Percentiles rank a stretch among this genome's conserved stretches.
These are phyloP conservation scores for Galeopsis tetrahit DNA, from an alignment of 257 asterid species.

Conservation along the genomic window DNA sequence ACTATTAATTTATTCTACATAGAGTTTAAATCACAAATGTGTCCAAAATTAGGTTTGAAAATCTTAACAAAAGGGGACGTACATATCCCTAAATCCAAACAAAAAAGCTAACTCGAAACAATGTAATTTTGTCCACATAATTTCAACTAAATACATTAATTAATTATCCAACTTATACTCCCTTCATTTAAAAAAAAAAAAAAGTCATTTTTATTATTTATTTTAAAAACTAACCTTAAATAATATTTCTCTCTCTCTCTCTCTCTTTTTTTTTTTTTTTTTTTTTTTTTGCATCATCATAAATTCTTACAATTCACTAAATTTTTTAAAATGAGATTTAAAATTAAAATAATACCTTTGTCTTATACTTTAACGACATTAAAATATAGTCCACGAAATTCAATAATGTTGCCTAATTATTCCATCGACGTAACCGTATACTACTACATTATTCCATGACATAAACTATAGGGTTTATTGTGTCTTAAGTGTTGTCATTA, in stretches of 20 bases:
- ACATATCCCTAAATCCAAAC: slow-evolving; percentile 40
- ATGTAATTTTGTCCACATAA: slow-evolving; percentile 37
- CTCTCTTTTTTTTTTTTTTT: too few species aligned
- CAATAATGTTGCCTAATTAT: slow-evolving; percentile 47
- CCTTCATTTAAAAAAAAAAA: too few species aligned
- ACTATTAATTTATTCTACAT: slow-evolving; percentile 30
- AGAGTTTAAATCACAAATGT: slow-evolving; percentile 3
- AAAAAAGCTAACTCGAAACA: slow-evolving; percentile 37
- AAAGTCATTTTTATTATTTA: too few species aligned
- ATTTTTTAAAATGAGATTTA: too few species aligned
- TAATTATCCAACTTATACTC: neutral
- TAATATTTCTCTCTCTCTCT: too few species aligned
- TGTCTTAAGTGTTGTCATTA: slow-evolving; percentile 43
- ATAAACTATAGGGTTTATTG: slow-evolving; percentile 36
- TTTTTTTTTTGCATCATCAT: too few species aligned
- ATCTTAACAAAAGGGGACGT: slow-evolving; percentile 34
- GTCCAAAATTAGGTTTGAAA: slow-evolving; percentile 49
- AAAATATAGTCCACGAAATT: slow-evolving; percentile 40
- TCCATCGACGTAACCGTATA: slow-evolving; percentile 33
- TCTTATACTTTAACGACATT: slow-evolving; percentile 41
- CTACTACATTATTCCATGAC: slow-evolving; percentile 11
- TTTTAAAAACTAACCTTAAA: too few species aligned
- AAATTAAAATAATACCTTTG: slow-evolving; percentile 25
- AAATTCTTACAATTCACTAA: too few species aligned
- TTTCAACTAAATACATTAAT: slow-evolving; percentile 6